Evolutionary conservation across 2,329 filamentous ascomycete species (phyloP).

Genomic region (Alternaria sp.): DNA sequence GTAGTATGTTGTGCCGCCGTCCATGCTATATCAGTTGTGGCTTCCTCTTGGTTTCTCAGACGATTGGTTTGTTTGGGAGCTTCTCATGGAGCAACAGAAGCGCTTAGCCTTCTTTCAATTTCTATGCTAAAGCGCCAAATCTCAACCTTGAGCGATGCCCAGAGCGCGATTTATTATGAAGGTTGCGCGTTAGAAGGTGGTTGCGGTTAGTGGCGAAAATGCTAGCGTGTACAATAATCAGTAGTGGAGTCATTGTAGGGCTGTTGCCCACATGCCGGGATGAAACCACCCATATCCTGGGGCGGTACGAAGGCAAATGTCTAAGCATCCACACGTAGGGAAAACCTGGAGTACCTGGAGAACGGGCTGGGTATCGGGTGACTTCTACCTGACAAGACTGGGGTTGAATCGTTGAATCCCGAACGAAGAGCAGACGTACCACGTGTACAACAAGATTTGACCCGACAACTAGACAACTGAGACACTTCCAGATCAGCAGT

Average conservation of each 20-base stretch:
- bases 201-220: not conserved
- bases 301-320: not conserved
- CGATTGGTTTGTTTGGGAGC: no score
- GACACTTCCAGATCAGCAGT: not conserved
- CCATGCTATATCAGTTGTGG: no score
- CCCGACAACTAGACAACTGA: not conserved
- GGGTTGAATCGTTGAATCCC: not conserved
- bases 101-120: no score
- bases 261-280: not conserved
- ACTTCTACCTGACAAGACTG: not conserved
- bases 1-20: no score
- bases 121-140: not conserved
- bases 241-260: not conserved
- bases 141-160: not conserved
- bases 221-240: not conserved
- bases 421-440: not conserved
- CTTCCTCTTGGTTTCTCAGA: no score
- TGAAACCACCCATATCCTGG: not conserved
- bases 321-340: not conserved
- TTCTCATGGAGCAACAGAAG: no score
- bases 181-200: not conserved
- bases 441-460: not conserved
- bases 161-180: no score
- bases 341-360: conserved; percentile 4
- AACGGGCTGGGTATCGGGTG: not conserved